Percentiles rank a stretch among this genome's conserved stretches.
These are phyloP conservation scores for Fistulinella prunicolor DNA, from an alignment of 768 basidiomycete species.

Conservation along the genomic window DNA sequence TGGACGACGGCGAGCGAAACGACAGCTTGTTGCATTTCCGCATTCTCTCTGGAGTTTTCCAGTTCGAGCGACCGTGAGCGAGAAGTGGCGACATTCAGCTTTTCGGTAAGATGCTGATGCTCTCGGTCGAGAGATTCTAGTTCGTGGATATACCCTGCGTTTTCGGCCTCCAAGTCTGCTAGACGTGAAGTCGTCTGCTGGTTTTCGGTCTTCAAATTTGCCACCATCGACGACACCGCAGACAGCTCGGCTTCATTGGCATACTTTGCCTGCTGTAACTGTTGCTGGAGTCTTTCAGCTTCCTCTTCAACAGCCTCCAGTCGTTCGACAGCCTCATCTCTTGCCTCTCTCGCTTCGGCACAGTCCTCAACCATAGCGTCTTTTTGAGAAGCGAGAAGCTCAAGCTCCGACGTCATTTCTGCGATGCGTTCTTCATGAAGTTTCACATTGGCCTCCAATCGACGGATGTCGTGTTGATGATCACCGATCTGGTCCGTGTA, in stretches of 20 bases:
- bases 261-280: slow-evolving; percentile 14
- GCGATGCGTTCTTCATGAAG: slow-evolving; percentile 71
- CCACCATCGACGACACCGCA: slow-evolving; percentile 38
- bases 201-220: slow-evolving; percentile 35
- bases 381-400: slow-evolving; percentile 62
- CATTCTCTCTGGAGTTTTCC: slow-evolving; percentile 3
- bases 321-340: slow-evolving; percentile 57
- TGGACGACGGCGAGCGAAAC: slow-evolving; percentile 24
- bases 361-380: slow-evolving; percentile 85
- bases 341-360: slow-evolving; percentile 67
- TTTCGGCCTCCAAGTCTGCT: slow-evolving; percentile 14
- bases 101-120: slow-evolving; percentile 10
- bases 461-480: slow-evolving; percentile 75
- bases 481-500: slow-evolving; percentile 73
- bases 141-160: slow-evolving; percentile 12
- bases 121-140: slow-evolving; percentile 12
- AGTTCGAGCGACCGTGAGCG: slow-evolving; percentile 12
- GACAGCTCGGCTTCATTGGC: slow-evolving; percentile 36
- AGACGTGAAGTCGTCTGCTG: slow-evolving; percentile 22
- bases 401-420: slow-evolving; percentile 70
- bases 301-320: slow-evolving; percentile 64
- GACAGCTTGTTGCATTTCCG: slow-evolving; percentile 16
- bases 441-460: slow-evolving; percentile 70
- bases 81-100: slow-evolving; percentile 3
- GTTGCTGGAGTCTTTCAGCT: slow-evolving; percentile 43